Evolutionary conservation across 1,284 basidiomycete species (phyloP).

Genomic region (Fomitiporia mediterranea): DNA sequence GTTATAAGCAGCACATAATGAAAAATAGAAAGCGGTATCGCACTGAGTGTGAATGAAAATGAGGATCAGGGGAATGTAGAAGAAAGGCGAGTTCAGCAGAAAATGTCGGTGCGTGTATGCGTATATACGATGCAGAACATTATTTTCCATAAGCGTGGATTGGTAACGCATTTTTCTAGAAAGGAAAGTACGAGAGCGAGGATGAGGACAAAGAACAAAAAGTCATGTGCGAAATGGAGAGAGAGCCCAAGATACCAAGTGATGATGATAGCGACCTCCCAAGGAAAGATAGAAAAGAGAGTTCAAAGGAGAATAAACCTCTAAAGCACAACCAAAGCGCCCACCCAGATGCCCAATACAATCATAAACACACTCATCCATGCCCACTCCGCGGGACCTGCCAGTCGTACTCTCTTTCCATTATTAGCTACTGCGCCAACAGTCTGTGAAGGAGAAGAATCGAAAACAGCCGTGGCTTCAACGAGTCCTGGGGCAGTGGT

Average conservation of each 20-base stretch:
- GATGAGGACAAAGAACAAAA: neutral
- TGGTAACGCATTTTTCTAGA: too few relatives aligned
- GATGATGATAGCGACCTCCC: too few relatives aligned
- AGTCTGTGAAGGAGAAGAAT: neutral
- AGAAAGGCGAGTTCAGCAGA: too few relatives aligned
- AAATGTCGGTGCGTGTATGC: neutral
- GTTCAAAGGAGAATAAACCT: neutral
- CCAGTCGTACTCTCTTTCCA: neutral
- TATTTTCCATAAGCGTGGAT: too few relatives aligned
- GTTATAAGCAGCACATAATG: too few relatives aligned
- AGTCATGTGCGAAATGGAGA: neutral
- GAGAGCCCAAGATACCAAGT: neutral
- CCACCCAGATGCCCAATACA: neutral
- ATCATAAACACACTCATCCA: neutral
- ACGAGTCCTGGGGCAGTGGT: conserved; percentile 22
- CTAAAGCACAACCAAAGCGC: conserved; percentile 1
- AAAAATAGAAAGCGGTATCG: too few relatives aligned
- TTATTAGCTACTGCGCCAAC: neutral
- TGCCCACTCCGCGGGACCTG: neutral
- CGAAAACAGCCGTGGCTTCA: conserved; percentile 10
- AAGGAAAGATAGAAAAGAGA: too few relatives aligned
- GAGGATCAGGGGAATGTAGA: too few relatives aligned
- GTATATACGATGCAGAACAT: neutral
- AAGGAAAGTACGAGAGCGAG: neutral
- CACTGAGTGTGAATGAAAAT: too few relatives aligned